Conservation (phyloP, 768 basidiomycete genomes). For the Ramaria rubella region DNA sequence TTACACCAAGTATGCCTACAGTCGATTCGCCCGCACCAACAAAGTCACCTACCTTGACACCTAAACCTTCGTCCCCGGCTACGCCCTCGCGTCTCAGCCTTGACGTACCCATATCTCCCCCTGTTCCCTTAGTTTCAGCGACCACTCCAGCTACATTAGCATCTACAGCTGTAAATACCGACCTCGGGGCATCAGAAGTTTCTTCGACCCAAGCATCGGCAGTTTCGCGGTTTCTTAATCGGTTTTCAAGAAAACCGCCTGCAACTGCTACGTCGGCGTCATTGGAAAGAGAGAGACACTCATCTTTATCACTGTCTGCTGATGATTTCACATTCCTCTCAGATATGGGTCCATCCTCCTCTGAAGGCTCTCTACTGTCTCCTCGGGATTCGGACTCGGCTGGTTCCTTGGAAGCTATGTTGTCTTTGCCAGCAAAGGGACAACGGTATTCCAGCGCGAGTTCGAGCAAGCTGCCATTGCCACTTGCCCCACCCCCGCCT, state of each 20-base stretch:
- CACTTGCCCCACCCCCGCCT: constrained; percentile 26
- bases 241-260: constrained; percentile 53
- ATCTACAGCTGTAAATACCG: not conserved
- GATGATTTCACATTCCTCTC: constrained; percentile 81
- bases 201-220: constrained; percentile 42
- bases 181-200: constrained; percentile 10
- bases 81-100: constrained; percentile 15
- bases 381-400: not conserved
- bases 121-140: not conserved
- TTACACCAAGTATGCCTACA: constrained; percentile 15
- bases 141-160: too few relatives aligned
- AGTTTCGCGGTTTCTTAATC: constrained; percentile 76
- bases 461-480: constrained; percentile 17
- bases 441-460: not conserved
- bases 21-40: constrained; percentile 10
- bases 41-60: constrained; percentile 13
- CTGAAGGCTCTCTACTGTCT: not conserved
- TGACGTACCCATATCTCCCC: not conserved
- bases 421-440: not conserved
- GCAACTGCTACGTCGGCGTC: not conserved
- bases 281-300: constrained; percentile 28
- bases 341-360: constrained; percentile 47
- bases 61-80: constrained; percentile 17
- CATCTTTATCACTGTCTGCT: constrained; percentile 59
- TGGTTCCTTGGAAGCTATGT: not conserved